Evolutionary conservation across 257 asterid genomes (phyloP).

Genomic region (Mentha longifolia): DNA sequence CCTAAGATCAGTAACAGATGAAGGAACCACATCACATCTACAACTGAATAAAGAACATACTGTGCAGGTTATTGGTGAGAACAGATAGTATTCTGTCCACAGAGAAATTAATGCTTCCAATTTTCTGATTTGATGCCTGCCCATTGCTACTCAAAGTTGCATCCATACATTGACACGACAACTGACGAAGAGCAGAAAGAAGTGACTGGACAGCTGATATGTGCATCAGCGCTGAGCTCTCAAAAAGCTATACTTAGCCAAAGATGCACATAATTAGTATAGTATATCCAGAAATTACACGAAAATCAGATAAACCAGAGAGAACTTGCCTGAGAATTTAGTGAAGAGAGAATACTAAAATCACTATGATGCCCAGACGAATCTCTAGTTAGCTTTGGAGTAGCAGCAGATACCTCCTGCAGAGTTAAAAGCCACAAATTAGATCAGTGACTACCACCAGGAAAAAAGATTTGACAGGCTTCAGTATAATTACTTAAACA

Average conservation of each 20-base stretch:
- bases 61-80: slow-evolving; percentile 87
- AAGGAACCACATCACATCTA: slow-evolving; percentile 32
- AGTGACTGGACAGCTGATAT: slow-evolving; percentile 88
- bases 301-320: slow-evolving; percentile 15
- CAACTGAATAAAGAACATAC: slow-evolving; percentile 56
- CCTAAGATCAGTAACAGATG: slow-evolving; percentile 21
- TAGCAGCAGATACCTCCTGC: slow-evolving; percentile 88
- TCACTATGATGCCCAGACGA: slow-evolving; percentile 95
- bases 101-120: slow-evolving; percentile 83
- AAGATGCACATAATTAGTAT: slow-evolving; percentile 28
- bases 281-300: slow-evolving; percentile 19
- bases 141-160: slow-evolving; percentile 66
- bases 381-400: slow-evolving; percentile 83
- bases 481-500: neutral
- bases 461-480: neutral
- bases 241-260: slow-evolving; percentile 66
- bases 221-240: slow-evolving; percentile 96
- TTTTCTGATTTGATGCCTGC: slow-evolving; percentile 75
- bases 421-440: slow-evolving; percentile 30
- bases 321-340: slow-evolving; percentile 79
- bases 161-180: slow-evolving; percentile 79
- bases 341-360: slow-evolving; percentile 89
- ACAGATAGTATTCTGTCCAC: slow-evolving; percentile 89
- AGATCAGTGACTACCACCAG: slow-evolving; percentile 21
- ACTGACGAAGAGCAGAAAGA: slow-evolving; percentile 89